These are phyloP conservation scores for Clonostachys rhizophaga DNA, from an alignment of 2,329 filamentous ascomycete species.

Conservation along the genomic window DNA sequence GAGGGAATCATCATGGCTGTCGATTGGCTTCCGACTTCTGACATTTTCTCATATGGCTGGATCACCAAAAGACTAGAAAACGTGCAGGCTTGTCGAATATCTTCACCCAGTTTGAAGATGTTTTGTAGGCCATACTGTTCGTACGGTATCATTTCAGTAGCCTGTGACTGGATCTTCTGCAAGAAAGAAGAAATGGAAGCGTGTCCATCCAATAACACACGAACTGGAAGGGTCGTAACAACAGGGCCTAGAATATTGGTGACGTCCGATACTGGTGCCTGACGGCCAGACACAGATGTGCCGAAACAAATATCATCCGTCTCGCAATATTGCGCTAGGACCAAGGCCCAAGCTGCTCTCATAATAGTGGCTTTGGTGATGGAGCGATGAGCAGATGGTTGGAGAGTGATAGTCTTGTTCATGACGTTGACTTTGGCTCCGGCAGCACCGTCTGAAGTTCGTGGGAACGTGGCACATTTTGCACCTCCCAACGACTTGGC, in stretches of 20 bases:
- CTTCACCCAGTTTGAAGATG: constrained; percentile 10
- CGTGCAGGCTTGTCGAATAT: constrained; percentile 2
- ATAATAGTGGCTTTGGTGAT: constrained; percentile 4
- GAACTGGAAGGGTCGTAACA: constrained; percentile 4
- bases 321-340: constrained; percentile 5
- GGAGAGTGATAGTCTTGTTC: constrained; percentile 1
- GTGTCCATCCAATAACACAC: background rate
- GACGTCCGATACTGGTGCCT: constrained; percentile 8
- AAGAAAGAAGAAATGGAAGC: constrained; percentile 4
- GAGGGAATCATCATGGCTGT: background rate
- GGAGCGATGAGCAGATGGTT: background rate
- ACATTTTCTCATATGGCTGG: constrained; percentile 3
- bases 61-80: constrained; percentile 7
- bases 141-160: constrained; percentile 11
- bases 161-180: constrained; percentile 10
- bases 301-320: constrained; percentile 8
- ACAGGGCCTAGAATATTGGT: constrained; percentile 7
- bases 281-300: constrained; percentile 8
- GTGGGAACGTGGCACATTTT: background rate
- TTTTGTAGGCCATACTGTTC: constrained; percentile 17
- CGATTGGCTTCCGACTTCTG: background rate
- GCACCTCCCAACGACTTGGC: constrained; percentile 4
- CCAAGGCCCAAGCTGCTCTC: constrained; percentile 8
- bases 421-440: background rate
- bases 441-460: background rate